These are phyloP conservation scores for Choanephora cucurbitarum DNA, from an alignment of 371 early-diverging fungal species.

Conservation along the genomic window DNA sequence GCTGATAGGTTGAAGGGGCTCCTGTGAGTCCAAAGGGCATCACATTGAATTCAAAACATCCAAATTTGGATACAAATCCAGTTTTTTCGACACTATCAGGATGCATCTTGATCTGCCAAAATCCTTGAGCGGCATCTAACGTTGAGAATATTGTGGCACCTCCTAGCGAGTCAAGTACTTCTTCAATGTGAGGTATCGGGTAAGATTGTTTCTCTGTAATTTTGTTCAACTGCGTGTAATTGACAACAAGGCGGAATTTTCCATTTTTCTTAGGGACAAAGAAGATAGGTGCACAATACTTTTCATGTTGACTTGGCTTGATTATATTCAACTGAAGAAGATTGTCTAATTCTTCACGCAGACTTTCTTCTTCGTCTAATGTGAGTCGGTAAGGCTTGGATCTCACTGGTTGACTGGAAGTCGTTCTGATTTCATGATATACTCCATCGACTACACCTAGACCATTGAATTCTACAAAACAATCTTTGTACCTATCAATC, in stretches of 20 bases:
- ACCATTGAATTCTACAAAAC: slow-evolving; percentile 5
- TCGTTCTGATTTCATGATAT: slow-evolving; percentile 1
- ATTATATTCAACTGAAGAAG: slow-evolving; percentile 18
- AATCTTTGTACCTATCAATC: background rate
- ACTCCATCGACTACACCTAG: slow-evolving; percentile 1
- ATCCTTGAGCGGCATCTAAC: slow-evolving; percentile 31
- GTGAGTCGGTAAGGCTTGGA: slow-evolving; percentile 14
- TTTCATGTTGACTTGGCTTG: slow-evolving; percentile 7
- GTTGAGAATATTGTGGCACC: slow-evolving; percentile 1
- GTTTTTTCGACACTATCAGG: slow-evolving; percentile 41
- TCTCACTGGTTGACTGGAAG: background rate
- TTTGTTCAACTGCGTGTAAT: slow-evolving; percentile 36
- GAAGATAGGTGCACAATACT: slow-evolving; percentile 34
- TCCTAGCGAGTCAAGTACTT: slow-evolving; percentile 32
- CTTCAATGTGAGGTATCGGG: slow-evolving; percentile 46
- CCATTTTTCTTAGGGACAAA: slow-evolving; percentile 53
- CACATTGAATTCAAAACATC: slow-evolving; percentile 47
- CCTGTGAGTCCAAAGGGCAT: slow-evolving; percentile 56
- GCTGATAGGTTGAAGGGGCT: slow-evolving; percentile 50
- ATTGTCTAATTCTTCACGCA: slow-evolving; percentile 11
- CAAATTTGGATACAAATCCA: slow-evolving; percentile 50
- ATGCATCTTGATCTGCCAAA: slow-evolving; percentile 36
- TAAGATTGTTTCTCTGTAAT: slow-evolving; percentile 36
- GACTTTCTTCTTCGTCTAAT: slow-evolving; percentile 15
- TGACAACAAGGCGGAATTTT: slow-evolving; percentile 32